phyloP scores from a whole-genome alignment of 495 filamentous ascomycete species.

The Aspergillus steynii region DNA sequence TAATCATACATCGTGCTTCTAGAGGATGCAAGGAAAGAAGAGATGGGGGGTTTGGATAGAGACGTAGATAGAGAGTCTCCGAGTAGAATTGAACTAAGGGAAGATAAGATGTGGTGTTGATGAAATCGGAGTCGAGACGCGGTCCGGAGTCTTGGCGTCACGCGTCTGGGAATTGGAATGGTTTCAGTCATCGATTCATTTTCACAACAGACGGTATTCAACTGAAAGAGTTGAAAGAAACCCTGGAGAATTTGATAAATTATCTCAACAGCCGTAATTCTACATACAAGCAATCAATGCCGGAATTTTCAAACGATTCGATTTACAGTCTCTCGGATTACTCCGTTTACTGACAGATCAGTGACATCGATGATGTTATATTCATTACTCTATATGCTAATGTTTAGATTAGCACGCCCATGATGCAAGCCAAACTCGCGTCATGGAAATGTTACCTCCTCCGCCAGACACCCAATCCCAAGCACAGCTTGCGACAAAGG shows the following conservation, averaged over 20 bases:
- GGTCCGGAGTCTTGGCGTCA: constrained; percentile 28
- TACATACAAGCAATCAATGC: too few relatives aligned
- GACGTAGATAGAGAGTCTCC: neutral
- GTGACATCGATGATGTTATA: neutral
- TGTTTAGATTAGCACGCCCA: constrained; percentile 48
- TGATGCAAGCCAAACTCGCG: constrained; percentile 2
- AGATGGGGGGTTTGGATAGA: neutral
- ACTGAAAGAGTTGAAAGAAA: too few relatives aligned
- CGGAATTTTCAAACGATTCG: too few relatives aligned
- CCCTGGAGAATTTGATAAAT: too few relatives aligned
- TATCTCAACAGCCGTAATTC: too few relatives aligned
- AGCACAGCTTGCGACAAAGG: constrained; percentile 15
- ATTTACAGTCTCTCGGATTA: too few relatives aligned
- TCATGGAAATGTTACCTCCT: constrained; percentile 11
- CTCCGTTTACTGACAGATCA: too few relatives aligned
- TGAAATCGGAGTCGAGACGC: neutral
- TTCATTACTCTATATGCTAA: constrained; percentile 47
- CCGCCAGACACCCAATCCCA: constrained; percentile 13
- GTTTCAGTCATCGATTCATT: neutral
- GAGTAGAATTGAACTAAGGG: neutral
- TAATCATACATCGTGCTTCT: constrained; percentile 18
- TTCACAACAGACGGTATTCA: too few relatives aligned
- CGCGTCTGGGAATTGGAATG: constrained; percentile 23
- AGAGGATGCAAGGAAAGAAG: neutral
- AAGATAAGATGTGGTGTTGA: too few relatives aligned